phyloP scores from a whole-genome alignment of 306 rosid genomes.

The Lagenaria siceraria region DNA sequence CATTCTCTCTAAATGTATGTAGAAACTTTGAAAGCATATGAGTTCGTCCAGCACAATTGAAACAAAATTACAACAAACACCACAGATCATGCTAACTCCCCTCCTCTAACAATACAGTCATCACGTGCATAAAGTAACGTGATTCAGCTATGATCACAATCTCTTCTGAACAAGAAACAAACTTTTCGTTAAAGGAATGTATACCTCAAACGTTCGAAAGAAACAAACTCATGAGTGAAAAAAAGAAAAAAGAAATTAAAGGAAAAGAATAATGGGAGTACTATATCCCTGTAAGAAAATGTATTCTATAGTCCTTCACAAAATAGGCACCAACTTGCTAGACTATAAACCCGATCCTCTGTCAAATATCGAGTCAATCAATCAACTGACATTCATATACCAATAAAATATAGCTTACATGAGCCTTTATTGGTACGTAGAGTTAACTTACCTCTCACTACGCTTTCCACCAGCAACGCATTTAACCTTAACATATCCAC shows the following conservation, averaged over 20 bases:
- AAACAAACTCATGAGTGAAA: background rate
- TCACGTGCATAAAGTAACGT: background rate
- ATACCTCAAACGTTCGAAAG: background rate
- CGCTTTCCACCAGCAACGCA: conserved; percentile 77
- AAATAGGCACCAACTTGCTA: background rate
- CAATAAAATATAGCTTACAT: background rate
- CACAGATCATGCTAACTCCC: background rate
- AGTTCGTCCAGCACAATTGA: background rate
- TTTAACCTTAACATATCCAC: conserved; percentile 88
- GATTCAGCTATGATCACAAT: background rate
- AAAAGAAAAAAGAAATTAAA: background rate
- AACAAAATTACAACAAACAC: background rate
- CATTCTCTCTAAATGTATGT: background rate
- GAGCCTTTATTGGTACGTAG: background rate
- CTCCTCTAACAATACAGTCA: background rate
- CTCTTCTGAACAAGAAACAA: background rate
- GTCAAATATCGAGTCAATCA: conserved; percentile 3
- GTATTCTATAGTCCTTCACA: background rate
- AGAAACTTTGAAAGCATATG: background rate
- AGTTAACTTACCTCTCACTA: conserved; percentile 41
- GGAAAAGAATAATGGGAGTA: background rate
- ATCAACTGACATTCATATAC: background rate
- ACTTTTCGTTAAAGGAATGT: background rate
- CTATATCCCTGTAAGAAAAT: background rate
- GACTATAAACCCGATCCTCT: background rate